Conservation (phyloP, 805 yeast genomes). For the Pichia nanzhaoensis region DNA sequence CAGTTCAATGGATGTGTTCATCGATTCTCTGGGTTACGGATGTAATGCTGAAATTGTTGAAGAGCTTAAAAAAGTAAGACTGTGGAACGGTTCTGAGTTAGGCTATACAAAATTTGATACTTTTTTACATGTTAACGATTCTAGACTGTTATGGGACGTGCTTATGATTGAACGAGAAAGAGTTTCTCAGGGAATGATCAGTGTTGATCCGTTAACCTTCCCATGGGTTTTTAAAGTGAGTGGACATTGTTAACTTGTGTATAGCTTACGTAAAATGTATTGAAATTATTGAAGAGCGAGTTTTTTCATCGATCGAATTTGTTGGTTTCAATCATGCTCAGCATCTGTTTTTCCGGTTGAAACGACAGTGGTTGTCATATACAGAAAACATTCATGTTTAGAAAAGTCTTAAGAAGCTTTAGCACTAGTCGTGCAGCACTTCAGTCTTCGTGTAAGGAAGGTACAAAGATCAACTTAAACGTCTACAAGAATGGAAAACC, state of each 20-base stretch:
- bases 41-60: background rate
- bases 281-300: no score
- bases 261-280: slow-evolving; percentile 1
- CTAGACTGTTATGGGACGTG: slow-evolving; percentile 3
- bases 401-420: slow-evolving; percentile 16
- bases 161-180: background rate
- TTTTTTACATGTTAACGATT: background rate
- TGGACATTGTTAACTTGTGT: background rate
- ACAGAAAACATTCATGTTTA: slow-evolving; percentile 4
- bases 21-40: no score
- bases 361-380: background rate
- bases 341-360: no score
- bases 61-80: background rate
- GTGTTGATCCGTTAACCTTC: slow-evolving; percentile 2
- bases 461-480: slow-evolving; percentile 67
- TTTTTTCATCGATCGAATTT: no score
- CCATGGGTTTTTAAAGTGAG: background rate
- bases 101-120: no score
- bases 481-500: slow-evolving; percentile 77
- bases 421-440: slow-evolving; percentile 15
- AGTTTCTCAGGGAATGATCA: background rate
- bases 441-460: slow-evolving; percentile 55
- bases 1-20: background rate
- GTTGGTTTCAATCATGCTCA: no score
- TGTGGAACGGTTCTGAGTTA: background rate